Evolutionary conservation across 2,329 filamentous ascomycete species (phyloP), one percentile per base, ranked within the genome.

Genomic region (Diaporthe eres): DNA sequence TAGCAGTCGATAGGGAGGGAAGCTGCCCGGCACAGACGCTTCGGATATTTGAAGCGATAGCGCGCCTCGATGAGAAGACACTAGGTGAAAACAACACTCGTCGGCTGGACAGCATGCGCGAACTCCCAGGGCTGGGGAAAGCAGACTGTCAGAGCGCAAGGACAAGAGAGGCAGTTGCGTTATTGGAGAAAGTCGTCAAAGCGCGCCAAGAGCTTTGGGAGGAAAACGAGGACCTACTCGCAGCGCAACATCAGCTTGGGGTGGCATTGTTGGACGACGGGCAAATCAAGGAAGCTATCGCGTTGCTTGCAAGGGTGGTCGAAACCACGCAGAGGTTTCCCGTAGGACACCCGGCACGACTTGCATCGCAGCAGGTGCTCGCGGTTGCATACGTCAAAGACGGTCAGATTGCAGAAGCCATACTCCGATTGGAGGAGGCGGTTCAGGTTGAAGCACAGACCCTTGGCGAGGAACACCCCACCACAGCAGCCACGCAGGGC

Each of bases 401-500:
- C 25, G 42, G 61, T 28, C 61, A 67, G 44, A 8, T 51, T 49
- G 42, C 5, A 13, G 28, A 67, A 49, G 61, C n/a, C n/a, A n/a
- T n/a, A n/a, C n/a, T n/a, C 19, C 28, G 9, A 6, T 34, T 67
- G 17, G 61, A 67, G 39, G 42, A 67, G 25, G 19, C 37, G 4
- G 9, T n/a, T n/a, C n/a, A n/a, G n/a, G n/a, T n/a, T n/a, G n/a
- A 7, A 2, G 28, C 19, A 67, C 42, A n/a, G 10, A 37, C 6
- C 44, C 10, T n/a, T 3, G 61, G 61, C 42, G 28, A 67, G 19
- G 25, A 67, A 34, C 42, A 67, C 28, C 19, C 0, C 2, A 0
- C 25, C 0, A 51, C 61, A 15, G 17, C 17, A 15, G 0, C 0
- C 3, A 7, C 19, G 28, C 61, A n/a, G 5, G 2, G 0, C 0